Percentiles rank a stretch among this genome's conserved stretches.
These are phyloP conservation scores for Wallacemonas sp. DNA, from an alignment of 208 protist genomes.

Conservation along the genomic window DNA sequence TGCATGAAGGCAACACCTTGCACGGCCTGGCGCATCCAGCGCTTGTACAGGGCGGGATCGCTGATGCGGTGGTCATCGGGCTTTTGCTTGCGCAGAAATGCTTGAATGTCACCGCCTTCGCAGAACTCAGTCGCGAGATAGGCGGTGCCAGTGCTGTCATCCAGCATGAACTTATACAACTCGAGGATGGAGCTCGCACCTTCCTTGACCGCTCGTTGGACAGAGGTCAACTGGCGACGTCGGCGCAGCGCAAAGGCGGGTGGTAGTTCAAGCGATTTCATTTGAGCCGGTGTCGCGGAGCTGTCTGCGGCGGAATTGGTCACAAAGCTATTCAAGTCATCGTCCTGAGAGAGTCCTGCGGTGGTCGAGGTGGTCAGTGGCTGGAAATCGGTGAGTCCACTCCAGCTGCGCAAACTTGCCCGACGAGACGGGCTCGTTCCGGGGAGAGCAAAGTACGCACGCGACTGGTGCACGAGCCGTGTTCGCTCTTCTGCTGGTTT, in stretches of 20 bases:
- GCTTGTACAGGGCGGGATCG: slow-evolving; percentile 44
- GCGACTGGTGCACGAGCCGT: slow-evolving; percentile 7
- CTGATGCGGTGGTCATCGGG: slow-evolving; percentile 24
- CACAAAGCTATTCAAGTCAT: slow-evolving; percentile 8
- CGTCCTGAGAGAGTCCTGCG: slow-evolving; percentile 9
- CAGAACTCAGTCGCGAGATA: slow-evolving; percentile 97
- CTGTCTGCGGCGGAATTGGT: not conserved
- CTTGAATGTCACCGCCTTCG: slow-evolving; percentile 95
- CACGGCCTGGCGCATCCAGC: slow-evolving; percentile 73
- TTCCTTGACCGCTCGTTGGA: slow-evolving; percentile 7
- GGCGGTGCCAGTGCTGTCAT: slow-evolving; percentile 69
- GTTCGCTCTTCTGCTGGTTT: slow-evolving; percentile 16
- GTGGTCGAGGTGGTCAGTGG: slow-evolving; percentile 10
- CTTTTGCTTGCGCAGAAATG: slow-evolving; percentile 72
- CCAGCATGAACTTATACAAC: slow-evolving; percentile 95
- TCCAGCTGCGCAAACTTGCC: slow-evolving; percentile 14
- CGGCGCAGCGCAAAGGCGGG: not conserved
- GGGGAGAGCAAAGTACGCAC: not conserved
- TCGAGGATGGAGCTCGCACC: slow-evolving; percentile 69
- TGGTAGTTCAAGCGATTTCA: not conserved
- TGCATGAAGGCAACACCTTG: slow-evolving; percentile 73
- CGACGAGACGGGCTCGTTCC: not conserved
- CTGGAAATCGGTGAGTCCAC: slow-evolving; percentile 10
- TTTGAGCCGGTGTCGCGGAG: slow-evolving; percentile 6
- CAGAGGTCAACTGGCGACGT: not conserved